Evolutionary conservation across 2,329 filamentous ascomycete species (phyloP), one percentile per base, ranked within the genome.

Genomic region (Aureobasidium lini): DNA sequence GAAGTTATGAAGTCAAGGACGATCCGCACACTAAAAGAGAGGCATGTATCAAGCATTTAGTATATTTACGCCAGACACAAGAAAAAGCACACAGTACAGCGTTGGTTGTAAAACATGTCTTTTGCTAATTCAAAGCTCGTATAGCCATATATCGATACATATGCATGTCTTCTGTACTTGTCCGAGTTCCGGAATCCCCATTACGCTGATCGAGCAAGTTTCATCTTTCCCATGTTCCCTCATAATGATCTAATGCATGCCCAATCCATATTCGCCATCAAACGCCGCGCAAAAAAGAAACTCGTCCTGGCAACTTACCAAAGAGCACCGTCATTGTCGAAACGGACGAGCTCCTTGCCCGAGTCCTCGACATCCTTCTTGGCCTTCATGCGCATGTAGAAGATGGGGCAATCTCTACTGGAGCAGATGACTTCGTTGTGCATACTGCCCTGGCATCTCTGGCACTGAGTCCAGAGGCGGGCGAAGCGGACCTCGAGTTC

Each of bases 321-420:
- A 31, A 89, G 83, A 60, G 88, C 86, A 67, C 85, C 83, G 74
- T 96, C 92, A 64, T 85, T 83, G 75, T 99, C 94, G 75, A 99
- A 99, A 67, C 94, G 80, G 66, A 83, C 83, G 68, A 99, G 74
- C 73, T 99, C 94, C 76, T 90, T 95, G 60, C 92, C 90, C 1
- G 87, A 87, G 76, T 99, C 94, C 73, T 97, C 93, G 40, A 97
- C 86, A 72, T 99, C 94, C 79, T 99, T 99, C 82, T 96, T 95
- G 34, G 93, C 93, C 81, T 99, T 99, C 94, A 99, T 99, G 4
- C 94, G 86, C 94, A 99, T 99, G 74, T 99, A 99, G 75, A 99
- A 99, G 69, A 99, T 99, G 1, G 94, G 94, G 71, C 94, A 99
- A 77, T 99, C 94, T 72, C 91, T 89, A 72, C 88, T 93, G 63